A percentile compares a stretch with the other conserved stretches of the same genome.
These are phyloP conservation scores for Penicillium corylophilum DNA, from an alignment of 2,329 filamentous ascomycete species.

Conservation along the genomic window DNA sequence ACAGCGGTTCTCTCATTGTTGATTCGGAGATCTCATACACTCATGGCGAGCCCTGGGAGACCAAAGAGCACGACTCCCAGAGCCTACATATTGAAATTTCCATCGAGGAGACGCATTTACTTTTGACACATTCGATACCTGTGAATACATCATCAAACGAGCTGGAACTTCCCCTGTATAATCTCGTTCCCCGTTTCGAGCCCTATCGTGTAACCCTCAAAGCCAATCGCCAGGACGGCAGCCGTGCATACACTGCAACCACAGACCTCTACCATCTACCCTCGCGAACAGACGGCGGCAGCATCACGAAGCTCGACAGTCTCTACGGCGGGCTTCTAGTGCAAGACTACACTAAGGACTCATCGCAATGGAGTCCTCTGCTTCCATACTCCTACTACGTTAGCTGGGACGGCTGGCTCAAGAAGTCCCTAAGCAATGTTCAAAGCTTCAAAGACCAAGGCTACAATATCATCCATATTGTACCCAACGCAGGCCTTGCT, in stretches of 20 bases:
- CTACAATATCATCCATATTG: slow-evolving; percentile 50
- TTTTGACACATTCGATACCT: slow-evolving; percentile 27
- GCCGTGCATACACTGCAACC: slow-evolving; percentile 36
- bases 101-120: slow-evolving; percentile 17
- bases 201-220: slow-evolving; percentile 42
- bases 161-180: slow-evolving; percentile 35
- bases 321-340: slow-evolving; percentile 48
- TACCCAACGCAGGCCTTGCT: slow-evolving; percentile 41
- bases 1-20: slow-evolving; percentile 42
- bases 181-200: slow-evolving; percentile 27
- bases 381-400: slow-evolving; percentile 52
- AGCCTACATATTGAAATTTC: slow-evolving; percentile 32
- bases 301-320: slow-evolving; percentile 49
- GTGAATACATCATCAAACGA: slow-evolving; percentile 41
- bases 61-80: slow-evolving; percentile 17
- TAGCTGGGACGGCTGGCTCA: slow-evolving; percentile 40
- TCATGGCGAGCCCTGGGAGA: slow-evolving; percentile 36
- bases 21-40: slow-evolving; percentile 43
- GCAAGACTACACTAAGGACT: slow-evolving; percentile 32
- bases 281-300: slow-evolving; percentile 42
- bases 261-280: slow-evolving; percentile 46
- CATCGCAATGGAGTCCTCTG: slow-evolving; percentile 39
- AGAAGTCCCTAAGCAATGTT: slow-evolving; percentile 38
- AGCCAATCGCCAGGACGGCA: slow-evolving; percentile 29
- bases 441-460: slow-evolving; percentile 43